Evolutionary conservation across 192 early-diverging fungal species (phyloP).

Genomic region (Chytriomyces confervae): DNA sequence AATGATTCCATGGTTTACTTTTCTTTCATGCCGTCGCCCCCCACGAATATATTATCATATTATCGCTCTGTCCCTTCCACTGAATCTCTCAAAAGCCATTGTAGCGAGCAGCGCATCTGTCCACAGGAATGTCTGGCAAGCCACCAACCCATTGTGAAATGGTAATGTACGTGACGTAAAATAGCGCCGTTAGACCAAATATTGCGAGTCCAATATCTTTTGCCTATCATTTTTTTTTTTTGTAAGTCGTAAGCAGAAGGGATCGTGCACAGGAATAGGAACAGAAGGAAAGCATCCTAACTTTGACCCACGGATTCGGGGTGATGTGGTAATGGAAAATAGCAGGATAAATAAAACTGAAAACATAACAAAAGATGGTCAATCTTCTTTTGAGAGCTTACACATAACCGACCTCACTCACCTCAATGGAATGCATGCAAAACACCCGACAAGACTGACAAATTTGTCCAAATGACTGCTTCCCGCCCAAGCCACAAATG

Average conservation of each 20-base stretch:
- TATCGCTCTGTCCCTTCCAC: too few species aligned
- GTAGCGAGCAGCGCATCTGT: slow-evolving; percentile 41
- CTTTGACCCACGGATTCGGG: slow-evolving; percentile 34
- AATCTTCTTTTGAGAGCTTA: slow-evolving; percentile 10
- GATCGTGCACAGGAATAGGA: not conserved
- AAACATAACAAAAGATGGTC: not conserved
- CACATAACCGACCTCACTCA: not conserved
- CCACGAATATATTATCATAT: too few species aligned
- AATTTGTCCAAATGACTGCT: slow-evolving; percentile 80
- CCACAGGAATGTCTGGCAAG: slow-evolving; percentile 52
- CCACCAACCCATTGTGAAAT: slow-evolving; percentile 66
- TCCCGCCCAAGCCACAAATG: slow-evolving; percentile 76
- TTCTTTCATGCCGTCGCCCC: too few species aligned
- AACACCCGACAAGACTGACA: slow-evolving; percentile 81
- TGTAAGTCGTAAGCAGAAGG: not conserved
- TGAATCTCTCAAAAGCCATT: too few species aligned
- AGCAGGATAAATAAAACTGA: slow-evolving; percentile 84
- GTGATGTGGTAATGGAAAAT: slow-evolving; percentile 76
- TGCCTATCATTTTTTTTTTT: not conserved
- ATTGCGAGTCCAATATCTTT: slow-evolving; percentile 63
- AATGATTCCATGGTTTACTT: too few species aligned
- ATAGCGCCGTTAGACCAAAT: slow-evolving; percentile 72
- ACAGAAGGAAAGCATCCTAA: not conserved
- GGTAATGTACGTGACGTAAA: slow-evolving; percentile 84
- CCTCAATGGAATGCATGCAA: slow-evolving; percentile 70